Base-by-base conservation (phyloP, 345 rosid genomes). In the Linum usitatissimum region DNA sequence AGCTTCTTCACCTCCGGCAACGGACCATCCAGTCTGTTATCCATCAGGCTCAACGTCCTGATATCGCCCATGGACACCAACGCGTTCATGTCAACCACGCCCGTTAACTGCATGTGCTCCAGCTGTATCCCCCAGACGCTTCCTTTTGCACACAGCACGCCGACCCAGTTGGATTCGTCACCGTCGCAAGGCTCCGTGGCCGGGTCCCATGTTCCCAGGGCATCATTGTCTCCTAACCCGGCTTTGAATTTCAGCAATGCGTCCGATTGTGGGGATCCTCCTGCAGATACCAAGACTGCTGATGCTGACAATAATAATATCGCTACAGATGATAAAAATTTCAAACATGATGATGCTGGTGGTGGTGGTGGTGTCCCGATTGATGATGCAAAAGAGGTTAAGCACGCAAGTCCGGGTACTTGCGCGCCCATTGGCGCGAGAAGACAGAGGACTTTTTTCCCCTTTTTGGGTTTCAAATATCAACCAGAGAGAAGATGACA, bases 31-130 rank as follows among this genome's bases (percentile, higher is more conserved):
- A 88, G 76, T 17, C 75, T 19, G 38, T 88, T 88, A 78, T 88
- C 79, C 96, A 83, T 83, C 17, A 88, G 77, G 71, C 91, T 84
- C 38, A 88, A 9, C 2, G 83, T 80, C 9, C 93, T 80, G 61
- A 88, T 62, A n/a, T 63, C 23, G 53, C 55, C 59, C 64, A 88
- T 68, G 2, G 71, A 40, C 23, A 23, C 64, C 0, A 88, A 80
- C 0, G 83, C 60, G 20, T 83, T 83, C 0, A 83, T 40, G 53
- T 77, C 77, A 3, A 86, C 70, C 10, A 57, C 20, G 10, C 96
- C 96, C 0, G 73, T 6, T 48, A 88, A 68, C 0, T 69, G 75
- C 81, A 84, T 76, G 36, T 68, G 80, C 66, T 88, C 96, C 9
- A 88, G 82, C 3, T 79, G 83, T 66, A 88, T 18, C 6, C 96